A percentile compares a stretch with the other conserved stretches of the same genome.
phyloP scores from a whole-genome alignment of 139 green algal species.

The Chlamydomonas urium region DNA sequence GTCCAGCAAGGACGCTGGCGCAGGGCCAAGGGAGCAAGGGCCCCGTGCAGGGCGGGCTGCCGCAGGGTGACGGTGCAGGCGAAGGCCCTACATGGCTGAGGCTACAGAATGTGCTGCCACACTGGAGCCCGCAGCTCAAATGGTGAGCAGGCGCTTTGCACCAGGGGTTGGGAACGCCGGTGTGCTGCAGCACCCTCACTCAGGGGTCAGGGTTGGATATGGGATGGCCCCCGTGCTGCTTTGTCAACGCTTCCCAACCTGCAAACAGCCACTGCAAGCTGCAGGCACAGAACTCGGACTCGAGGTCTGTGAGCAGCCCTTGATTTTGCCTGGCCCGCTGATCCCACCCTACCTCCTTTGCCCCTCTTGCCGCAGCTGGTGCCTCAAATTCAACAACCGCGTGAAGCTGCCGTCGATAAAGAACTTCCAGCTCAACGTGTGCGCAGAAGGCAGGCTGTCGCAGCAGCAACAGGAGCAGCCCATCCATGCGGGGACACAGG shows the following conservation, averaged over 20 bases:
- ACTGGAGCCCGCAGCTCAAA: slow-evolving; percentile 1
- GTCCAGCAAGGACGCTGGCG: too few species aligned
- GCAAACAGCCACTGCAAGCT: not conserved
- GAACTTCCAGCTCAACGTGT: slow-evolving; percentile 14
- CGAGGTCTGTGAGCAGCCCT: too few species aligned
- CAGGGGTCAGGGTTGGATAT: not conserved
- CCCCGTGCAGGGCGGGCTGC: too few species aligned
- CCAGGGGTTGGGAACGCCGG: not conserved
- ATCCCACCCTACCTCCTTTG: too few species aligned
- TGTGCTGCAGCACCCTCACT: not conserved
- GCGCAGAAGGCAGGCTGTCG: not conserved
- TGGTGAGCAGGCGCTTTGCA: slow-evolving; percentile 4
- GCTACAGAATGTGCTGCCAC: slow-evolving; percentile 9
- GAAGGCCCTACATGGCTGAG: not conserved
- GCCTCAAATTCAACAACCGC: slow-evolving; percentile 93
- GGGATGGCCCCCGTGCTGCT: not conserved
- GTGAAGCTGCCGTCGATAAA: slow-evolving; percentile 91
- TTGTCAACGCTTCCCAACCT: not conserved
- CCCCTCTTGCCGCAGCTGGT: slow-evolving; percentile 62
- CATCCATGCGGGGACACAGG: not conserved
- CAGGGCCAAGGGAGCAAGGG: too few species aligned
- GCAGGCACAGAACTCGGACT: not conserved
- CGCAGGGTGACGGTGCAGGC: not conserved
- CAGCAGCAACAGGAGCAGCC: not conserved
- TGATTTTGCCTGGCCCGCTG: too few species aligned